Conservation (phyloP, 2,329 filamentous ascomycete species). For the Sordariomycetes sp. region DNA sequence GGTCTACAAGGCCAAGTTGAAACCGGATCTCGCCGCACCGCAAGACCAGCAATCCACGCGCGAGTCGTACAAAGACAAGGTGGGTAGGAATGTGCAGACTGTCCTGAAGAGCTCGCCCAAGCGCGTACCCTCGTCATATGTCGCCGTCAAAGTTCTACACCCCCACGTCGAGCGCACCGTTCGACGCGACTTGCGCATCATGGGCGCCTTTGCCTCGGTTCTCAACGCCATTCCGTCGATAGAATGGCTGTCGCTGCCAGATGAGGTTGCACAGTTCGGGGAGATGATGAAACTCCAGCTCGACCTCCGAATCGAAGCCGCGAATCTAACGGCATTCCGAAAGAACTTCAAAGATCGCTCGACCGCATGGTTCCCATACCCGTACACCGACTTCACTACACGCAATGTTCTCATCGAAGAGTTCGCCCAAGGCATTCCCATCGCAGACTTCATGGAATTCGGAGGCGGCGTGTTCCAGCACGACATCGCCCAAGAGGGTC, state of each 20-base stretch:
- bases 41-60: conserved; percentile 45
- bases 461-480: conserved; percentile 88
- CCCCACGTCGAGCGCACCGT: conserved; percentile 85
- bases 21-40: conserved; percentile 62
- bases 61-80: conserved; percentile 33
- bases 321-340: conserved; percentile 81
- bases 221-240: conserved; percentile 89
- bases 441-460: conserved; percentile 82
- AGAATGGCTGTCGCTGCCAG: conserved; percentile 92
- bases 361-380: conserved; percentile 95
- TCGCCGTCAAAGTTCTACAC: conserved; percentile 93
- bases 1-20: conserved; percentile 92
- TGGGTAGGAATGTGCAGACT: conserved; percentile 74
- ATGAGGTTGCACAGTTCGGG: conserved; percentile 88
- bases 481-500: conserved; percentile 88
- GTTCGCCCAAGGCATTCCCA: conserved; percentile 87
- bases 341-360: conserved; percentile 82
- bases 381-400: conserved; percentile 86
- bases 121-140: conserved; percentile 80
- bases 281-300: conserved; percentile 99
- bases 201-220: conserved; percentile 78
- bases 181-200: conserved; percentile 84
- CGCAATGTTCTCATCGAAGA: conserved; percentile 90
- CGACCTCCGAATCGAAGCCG: conserved; percentile 87
- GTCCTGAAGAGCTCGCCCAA: conserved; percentile 80